Base-by-base conservation (phyloP, 805 yeast genomes). In the Priceomyces melissophilus region DNA sequence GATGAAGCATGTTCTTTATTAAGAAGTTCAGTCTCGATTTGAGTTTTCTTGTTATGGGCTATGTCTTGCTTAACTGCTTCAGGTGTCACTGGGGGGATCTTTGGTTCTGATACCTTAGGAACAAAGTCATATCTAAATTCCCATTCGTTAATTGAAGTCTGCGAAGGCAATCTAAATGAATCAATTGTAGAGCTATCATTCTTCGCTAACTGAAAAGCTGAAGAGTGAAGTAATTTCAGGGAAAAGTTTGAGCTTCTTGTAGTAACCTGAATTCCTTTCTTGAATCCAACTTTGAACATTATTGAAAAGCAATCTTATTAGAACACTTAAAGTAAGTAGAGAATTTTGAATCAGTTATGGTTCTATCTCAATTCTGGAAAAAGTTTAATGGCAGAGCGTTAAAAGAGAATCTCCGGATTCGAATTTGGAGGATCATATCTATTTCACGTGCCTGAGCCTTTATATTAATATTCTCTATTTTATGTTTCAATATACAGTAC, bases 161-260 rank as follows among this genome's bases (percentile, higher is more conserved):
- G 68, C 34, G 73, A 57, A 11, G 82, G 81, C 32, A 76, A 61
- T 49, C 67, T 74, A 60, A 63, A 78, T 33, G 72, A 74, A 54
- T 81, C 86, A 46, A 80, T 79, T 30, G 78, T 73, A 7, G 84
- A 78, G 3, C 61, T 40, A 49, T 79, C 84, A 38, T 80, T 80
- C 53, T 80, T 80, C 28, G 80, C 78, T 13, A 43, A 42, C 5
- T 10, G 25, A 20, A 42, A 34, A 31, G 25, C 4, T 20, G 25
- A 20, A 20, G 39, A 39, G 29, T 30, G 38, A 7, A 39, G 16
- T 16, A 39, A 32, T 43, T 45, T 37, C 11, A 7, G 17, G 13
- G 28, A 15, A 8, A 35, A 12, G 7, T 20, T 20, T 8, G 8
- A 20, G 25, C 25, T 20, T 20, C 25, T 20, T 20, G 25, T 5